A percentile compares a stretch with the other conserved stretches of the same genome.
Conservation (phyloP, 345 rosid species). For the Firmiana major region DNA sequence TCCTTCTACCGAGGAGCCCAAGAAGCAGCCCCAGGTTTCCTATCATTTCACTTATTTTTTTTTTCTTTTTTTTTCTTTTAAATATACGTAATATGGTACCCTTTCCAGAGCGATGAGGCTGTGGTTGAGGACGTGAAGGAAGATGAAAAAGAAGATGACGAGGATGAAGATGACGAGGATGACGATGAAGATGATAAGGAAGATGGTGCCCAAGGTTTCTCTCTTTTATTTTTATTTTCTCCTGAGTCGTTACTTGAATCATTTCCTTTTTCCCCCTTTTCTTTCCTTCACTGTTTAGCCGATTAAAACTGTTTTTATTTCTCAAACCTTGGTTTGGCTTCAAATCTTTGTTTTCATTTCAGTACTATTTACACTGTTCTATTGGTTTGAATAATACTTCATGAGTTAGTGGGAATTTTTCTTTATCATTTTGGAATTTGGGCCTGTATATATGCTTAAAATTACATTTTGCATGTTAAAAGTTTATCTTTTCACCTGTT, state of each 20-base stretch:
- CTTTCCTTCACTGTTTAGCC: neutral
- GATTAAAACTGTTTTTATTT: neutral
- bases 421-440: neutral
- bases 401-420: neutral
- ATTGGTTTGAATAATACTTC: neutral
- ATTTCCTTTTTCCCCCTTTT: neutral
- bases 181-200: slow-evolving; percentile 68
- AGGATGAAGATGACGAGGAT: slow-evolving; percentile 63
- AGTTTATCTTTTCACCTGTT: neutral
- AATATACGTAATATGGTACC: neutral
- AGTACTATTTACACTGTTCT: neutral
- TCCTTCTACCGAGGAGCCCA: slow-evolving; percentile 32
- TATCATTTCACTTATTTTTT: neutral
- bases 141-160: slow-evolving; percentile 70
- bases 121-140: slow-evolving; percentile 42
- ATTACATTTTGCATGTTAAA: neutral
- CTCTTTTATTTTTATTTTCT: neutral
- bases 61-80: no score
- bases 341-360: neutral
- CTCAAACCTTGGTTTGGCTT: neutral
- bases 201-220: slow-evolving; percentile 52
- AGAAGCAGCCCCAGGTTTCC: slow-evolving; percentile 37
- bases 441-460: neutral
- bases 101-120: slow-evolving; percentile 38
- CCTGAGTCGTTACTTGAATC: neutral